A percentile compares a stretch with the other conserved stretches of the same genome.
These are phyloP conservation scores for Cyberlindnera mississippiensis DNA, from an alignment of 805 yeast genomes.

Conservation along the genomic window DNA sequence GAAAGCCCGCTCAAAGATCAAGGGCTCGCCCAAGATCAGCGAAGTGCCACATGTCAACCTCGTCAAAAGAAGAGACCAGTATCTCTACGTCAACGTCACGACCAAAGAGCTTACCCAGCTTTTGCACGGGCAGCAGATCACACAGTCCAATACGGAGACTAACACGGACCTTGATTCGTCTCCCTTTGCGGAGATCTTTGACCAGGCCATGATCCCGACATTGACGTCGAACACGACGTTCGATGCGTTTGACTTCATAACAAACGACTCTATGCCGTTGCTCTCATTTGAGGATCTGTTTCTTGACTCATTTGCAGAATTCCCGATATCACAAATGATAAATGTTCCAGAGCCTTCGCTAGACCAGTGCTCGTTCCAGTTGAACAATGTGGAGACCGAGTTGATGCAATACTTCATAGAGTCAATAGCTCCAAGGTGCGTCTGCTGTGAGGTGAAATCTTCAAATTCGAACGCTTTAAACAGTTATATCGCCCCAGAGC, in stretches of 20 bases:
- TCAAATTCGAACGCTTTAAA: constrained; percentile 11
- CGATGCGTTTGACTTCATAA: constrained; percentile 20
- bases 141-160: neutral
- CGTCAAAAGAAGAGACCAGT: constrained; percentile 11
- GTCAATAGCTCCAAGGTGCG: constrained; percentile 36
- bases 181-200: constrained; percentile 13
- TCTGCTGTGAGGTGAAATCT: constrained; percentile 33
- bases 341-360: constrained; percentile 16
- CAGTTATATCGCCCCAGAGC: constrained; percentile 25
- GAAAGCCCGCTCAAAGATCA: constrained; percentile 20
- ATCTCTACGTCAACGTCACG: constrained; percentile 13
- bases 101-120: constrained; percentile 9
- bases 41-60: constrained; percentile 5
- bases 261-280: constrained; percentile 11
- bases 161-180: neutral
- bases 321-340: constrained; percentile 17
- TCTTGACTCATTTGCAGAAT: constrained; percentile 22
- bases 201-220: constrained; percentile 16
- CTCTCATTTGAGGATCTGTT: constrained; percentile 21
- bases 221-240: constrained; percentile 7
- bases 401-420: constrained; percentile 34
- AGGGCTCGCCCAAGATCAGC: no score
- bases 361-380: constrained; percentile 12
- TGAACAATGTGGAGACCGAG: constrained; percentile 15
- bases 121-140: constrained; percentile 9